Conservation (phyloP, 108 stramenopile genomes). For the Nitzschia palea region DNA sequence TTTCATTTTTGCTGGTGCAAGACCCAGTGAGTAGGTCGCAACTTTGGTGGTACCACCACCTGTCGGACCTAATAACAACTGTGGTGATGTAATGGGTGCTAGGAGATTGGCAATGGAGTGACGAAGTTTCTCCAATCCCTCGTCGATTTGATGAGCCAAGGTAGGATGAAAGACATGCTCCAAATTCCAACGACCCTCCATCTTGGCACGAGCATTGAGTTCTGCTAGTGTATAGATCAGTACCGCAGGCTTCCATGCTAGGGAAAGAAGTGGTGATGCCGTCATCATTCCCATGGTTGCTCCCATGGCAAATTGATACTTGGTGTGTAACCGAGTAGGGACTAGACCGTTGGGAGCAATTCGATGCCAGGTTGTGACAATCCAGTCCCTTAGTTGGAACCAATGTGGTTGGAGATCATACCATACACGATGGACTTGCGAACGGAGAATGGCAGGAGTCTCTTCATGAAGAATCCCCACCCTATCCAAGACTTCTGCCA, state of each 20-base stretch:
- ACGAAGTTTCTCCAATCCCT: conserved; percentile 49
- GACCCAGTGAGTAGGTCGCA: too few species aligned
- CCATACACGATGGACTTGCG: conserved; percentile 2
- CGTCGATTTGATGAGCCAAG: conserved; percentile 60
- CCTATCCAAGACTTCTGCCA: conserved; percentile 5
- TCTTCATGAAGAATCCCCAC: conserved; percentile 13
- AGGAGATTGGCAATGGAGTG: too few species aligned
- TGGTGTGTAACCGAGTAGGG: background rate
- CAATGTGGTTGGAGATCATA: background rate
- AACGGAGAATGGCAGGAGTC: background rate
- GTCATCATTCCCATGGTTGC: conserved; percentile 6
- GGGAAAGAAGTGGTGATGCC: background rate
- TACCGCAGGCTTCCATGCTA: background rate
- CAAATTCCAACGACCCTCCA: background rate
- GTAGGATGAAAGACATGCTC: conserved; percentile 40
- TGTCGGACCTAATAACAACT: too few species aligned
- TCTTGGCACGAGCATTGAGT: background rate
- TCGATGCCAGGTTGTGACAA: background rate
- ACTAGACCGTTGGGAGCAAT: background rate
- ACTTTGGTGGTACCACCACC: too few species aligned
- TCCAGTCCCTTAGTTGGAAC: background rate
- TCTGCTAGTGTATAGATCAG: background rate
- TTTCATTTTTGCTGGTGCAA: too few species aligned
- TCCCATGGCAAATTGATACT: conserved; percentile 9
- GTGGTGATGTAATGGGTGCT: too few species aligned